Evolutionary conservation across 1,139 yeast species (phyloP), one percentile per base, ranked within the genome.

Genomic region (Meyerozyma athensensis): DNA sequence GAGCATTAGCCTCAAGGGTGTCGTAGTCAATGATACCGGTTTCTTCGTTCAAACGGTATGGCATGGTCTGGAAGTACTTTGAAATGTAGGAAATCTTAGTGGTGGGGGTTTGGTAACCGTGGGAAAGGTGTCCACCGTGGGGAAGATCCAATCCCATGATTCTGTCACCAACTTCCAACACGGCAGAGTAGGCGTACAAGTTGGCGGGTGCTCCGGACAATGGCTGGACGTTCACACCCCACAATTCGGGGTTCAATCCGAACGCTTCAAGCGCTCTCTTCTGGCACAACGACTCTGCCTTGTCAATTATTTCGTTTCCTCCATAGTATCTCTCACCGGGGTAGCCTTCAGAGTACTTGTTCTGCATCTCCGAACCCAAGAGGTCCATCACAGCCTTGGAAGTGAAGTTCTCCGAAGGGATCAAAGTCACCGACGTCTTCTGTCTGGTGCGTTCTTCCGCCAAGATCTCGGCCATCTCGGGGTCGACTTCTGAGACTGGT

Each of bases 171-270:
- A 94, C 95, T 63, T 84, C 87, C 82, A 90, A 80, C 50, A 90
- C 72, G 41, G 97, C 97, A 63, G 87, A 94, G 70, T 92, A 92
- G 35, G 87, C 96, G 63, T 92, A 94, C 61, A 92, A 78, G 69
- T 92, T 92, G 43, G 98, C 98, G 47, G 97, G 97, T 22, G 97
- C 89, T 48, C 98, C 98, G 40, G 95, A 85, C 53, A 92, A 74
- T 24, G 97, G 78, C 72, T 92, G 98, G 39, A 92, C 98, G 56
- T 92, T 92, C 56, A 92, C 97, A 45, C 98, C 97, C 97, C 98
- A 92, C 62, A 81, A 78, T 48, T 80, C 94, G 37, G 90, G 71
- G 53, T 84, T 77, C 42, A 89, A 62, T 52, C 75, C 67, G 72
- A 92, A 92, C 18, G 97, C 96, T 46, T 82, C 76, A 50, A 92